Percentiles rank a stretch among this genome's conserved stretches.
phyloP scores from a whole-genome alignment of 2,329 filamentous ascomycete genomes.

The Verticillium zaregamsianum region DNA sequence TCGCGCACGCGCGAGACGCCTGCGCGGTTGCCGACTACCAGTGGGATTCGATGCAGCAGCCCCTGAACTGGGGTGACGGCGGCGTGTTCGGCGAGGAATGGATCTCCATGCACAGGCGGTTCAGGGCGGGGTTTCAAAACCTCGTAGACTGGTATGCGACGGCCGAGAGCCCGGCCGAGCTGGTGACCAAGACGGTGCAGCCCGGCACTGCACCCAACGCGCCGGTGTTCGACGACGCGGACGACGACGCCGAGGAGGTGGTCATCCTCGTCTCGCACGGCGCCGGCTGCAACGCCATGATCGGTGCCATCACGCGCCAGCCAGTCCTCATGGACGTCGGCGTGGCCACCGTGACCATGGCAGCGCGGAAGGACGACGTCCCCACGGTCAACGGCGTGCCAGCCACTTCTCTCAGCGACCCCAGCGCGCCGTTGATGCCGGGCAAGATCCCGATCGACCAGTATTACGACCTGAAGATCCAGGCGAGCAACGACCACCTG shows the following conservation, averaged over 20 bases:
- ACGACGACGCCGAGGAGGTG: conserved; percentile 68
- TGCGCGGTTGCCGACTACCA: conserved; percentile 87
- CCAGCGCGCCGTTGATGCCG: conserved; percentile 15
- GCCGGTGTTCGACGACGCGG: conserved; percentile 38
- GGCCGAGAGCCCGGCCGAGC: conserved; percentile 45
- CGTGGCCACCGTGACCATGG: conserved; percentile 89
- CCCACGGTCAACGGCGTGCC: conserved; percentile 17
- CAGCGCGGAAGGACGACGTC: conserved; percentile 53
- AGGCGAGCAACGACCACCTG: conserved; percentile 73
- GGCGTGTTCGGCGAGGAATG: conserved; percentile 91
- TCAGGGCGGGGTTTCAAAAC: conserved; percentile 72
- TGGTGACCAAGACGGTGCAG: conserved; percentile 41
- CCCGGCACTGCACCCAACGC: conserved; percentile 22
- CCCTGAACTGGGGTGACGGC: conserved; percentile 80
- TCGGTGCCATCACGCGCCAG: conserved; percentile 86
- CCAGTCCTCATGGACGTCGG: conserved; percentile 87
- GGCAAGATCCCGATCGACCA: conserved; percentile 46
- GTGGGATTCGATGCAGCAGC: conserved; percentile 85
- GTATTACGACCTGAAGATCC: conserved; percentile 68
- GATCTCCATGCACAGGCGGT: conserved; percentile 90
- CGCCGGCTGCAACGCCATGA: conserved; percentile 91
- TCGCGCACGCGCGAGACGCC: conserved; percentile 82
- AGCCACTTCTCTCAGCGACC: conserved; percentile 18
- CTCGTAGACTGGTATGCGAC: conserved; percentile 80
- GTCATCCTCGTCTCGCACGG: conserved; percentile 90